These are phyloP conservation scores for Amniculicola lignicola DNA, from an alignment of 495 filamentous ascomycete species.

Conservation along the genomic window DNA sequence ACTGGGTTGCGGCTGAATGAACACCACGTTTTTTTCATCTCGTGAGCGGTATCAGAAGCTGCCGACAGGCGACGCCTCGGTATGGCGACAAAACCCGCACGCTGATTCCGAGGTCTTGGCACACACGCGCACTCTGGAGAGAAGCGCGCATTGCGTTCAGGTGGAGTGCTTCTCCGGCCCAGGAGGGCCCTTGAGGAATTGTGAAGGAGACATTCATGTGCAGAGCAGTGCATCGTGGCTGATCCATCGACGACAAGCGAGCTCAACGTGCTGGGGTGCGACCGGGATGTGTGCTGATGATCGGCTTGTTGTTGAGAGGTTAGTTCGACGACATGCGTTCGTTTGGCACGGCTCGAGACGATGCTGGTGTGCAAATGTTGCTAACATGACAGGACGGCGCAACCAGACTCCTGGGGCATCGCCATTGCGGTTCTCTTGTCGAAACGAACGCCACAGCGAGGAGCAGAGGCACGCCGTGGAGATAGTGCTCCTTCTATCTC, in stretches of 20 bases:
- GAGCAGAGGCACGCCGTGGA: too few species aligned
- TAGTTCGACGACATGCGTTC: constrained; percentile 23
- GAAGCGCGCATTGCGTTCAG: too few species aligned
- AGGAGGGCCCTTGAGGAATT: too few species aligned
- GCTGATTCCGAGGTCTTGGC: background rate
- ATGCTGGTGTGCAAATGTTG: too few species aligned
- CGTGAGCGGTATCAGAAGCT: constrained; percentile 7
- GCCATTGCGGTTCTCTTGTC: too few species aligned
- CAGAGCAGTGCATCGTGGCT: background rate
- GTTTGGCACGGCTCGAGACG: too few species aligned
- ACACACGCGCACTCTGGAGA: too few species aligned
- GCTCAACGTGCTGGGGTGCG: constrained; percentile 24
- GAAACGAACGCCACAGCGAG: too few species aligned
- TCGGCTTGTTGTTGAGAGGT: constrained; percentile 22
- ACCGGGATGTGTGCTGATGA: constrained; percentile 5
- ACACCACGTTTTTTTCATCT: background rate
- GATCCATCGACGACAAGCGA: constrained; percentile 15
- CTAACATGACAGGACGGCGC: too few species aligned
- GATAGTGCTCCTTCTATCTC: too few species aligned
- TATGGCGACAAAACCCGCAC: background rate
- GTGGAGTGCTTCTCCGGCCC: too few species aligned
- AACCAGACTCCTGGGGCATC: too few species aligned
- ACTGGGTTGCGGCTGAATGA: background rate
- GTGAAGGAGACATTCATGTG: constrained; percentile 9
- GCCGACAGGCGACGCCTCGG: constrained; percentile 22